phyloP scores from a whole-genome alignment of 495 filamentous ascomycete genomes.

The Aspergillus cristatus region DNA sequence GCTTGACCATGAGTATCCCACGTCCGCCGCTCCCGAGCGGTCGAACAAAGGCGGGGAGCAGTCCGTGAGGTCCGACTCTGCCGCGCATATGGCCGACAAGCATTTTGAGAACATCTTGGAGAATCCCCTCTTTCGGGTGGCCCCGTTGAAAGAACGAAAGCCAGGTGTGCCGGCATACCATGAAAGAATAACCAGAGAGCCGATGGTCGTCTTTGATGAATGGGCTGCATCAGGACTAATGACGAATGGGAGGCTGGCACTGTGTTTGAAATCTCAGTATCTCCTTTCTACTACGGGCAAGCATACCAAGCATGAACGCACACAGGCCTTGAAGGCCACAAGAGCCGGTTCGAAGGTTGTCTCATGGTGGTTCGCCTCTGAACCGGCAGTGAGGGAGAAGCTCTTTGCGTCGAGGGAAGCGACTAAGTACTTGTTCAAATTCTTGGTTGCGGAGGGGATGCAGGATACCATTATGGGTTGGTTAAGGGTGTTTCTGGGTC shows the following conservation, averaged over 20 bases:
- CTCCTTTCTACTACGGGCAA: conserved; percentile 15
- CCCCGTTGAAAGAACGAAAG: conserved; percentile 15
- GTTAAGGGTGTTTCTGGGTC: conserved; percentile 23
- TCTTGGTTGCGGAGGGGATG: conserved; percentile 32
- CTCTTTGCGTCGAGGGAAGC: conserved; percentile 18
- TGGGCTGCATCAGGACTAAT: conserved; percentile 29
- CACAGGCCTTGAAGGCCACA: conserved; percentile 24
- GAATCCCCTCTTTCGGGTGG: conserved; percentile 51
- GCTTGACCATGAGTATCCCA: conserved; percentile 57
- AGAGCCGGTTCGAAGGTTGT: conserved; percentile 24
- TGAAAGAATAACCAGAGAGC: conserved; percentile 21
- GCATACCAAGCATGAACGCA: conserved; percentile 8
- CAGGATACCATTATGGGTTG: conserved; percentile 24
- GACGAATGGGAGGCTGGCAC: conserved; percentile 8
- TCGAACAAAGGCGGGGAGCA: conserved; percentile 8
- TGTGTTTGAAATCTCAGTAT: conserved; percentile 29
- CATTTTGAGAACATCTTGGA: conserved; percentile 59
- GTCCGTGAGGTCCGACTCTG: conserved; percentile 19
- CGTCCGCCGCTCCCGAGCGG: conserved; percentile 13
- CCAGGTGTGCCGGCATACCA: conserved; percentile 1
- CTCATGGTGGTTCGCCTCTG: conserved; percentile 35
- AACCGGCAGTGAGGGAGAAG: conserved; percentile 14
- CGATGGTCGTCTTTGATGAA: conserved; percentile 34
- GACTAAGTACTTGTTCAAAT: conserved; percentile 20
- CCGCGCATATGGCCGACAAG: conserved; percentile 34